Evolutionary conservation across 2,329 filamentous ascomycete genomes (phyloP), one percentile per base, ranked within the genome.

Genomic region (Corynespora cassiicola): DNA sequence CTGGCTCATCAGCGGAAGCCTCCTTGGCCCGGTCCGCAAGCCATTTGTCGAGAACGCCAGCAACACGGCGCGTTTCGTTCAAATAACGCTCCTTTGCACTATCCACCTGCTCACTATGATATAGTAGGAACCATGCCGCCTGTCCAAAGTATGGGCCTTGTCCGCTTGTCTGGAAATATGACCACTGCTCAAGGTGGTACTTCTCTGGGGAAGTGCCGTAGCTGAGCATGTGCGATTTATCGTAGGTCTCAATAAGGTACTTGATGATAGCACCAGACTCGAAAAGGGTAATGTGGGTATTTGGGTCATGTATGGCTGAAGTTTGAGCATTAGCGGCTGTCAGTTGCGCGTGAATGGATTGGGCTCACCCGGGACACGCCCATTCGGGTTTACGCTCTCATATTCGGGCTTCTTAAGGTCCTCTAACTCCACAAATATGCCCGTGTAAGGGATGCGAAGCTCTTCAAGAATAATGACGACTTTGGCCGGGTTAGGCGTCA

Each of bases 61-160:
- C 58, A n/a, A 77, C 68, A 29, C 75, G 73, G 16, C 61, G 56
- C 41, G 73, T 61, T 48, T 77, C 75, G 16, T 69, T 68, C 10
- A 56, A 31, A 46, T 76, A 77, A 11, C 74, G 68, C 9, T 75
- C 69, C 14, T 68, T 50, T 5, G 71, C 74, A 15, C 62, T 66
- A 0, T 52, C 55, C 14, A 75, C 21, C 47, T 69, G 69, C 42
- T 77, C 72, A 0, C 56, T 58, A 52, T 75, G 69, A 47, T 65
- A 72, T n/a, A 36, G 25, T 10, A 11, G 7, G 31, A 47, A 47
- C 73, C 72, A 76, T 11, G 56, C 58, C 0, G 58, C 57, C 47
- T 76, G 74, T 8, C 75, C 75, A 40, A 67, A 61, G 36, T 65
- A 63, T 1, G 65, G 61, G 7, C 61, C 63, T 31, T 65, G 62